These are phyloP conservation scores for Ramularia endophylla DNA, from an alignment of 2,329 filamentous ascomycete species.

Conservation along the genomic window DNA sequence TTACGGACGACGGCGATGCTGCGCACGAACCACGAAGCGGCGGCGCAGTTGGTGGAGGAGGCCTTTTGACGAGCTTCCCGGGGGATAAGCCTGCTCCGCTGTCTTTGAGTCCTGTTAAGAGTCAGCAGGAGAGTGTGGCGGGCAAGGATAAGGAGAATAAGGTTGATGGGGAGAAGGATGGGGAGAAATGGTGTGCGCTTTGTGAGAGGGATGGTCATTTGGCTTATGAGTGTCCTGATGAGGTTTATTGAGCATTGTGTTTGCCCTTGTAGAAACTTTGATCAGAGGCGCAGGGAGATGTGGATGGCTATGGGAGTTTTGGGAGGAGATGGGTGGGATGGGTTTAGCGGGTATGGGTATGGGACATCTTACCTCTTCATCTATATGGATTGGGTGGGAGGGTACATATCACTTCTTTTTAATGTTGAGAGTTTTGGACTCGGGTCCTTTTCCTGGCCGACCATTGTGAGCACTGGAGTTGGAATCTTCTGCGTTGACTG, in stretches of 20 bases:
- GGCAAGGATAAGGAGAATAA: constrained; percentile 13
- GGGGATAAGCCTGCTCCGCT: constrained; percentile 14
- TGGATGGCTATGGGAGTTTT: no score
- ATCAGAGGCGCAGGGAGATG: no score
- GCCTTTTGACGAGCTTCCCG: background rate
- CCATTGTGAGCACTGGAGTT: no score
- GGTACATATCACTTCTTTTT: no score
- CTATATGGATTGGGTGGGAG: no score
- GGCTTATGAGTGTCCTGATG: constrained; percentile 48
- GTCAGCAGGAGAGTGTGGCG: constrained; percentile 6
- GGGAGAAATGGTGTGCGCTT: constrained; percentile 91
- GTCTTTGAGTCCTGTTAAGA: constrained; percentile 2
- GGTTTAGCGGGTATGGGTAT: no score
- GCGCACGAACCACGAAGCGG: background rate
- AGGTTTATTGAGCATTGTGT: constrained; percentile 31
- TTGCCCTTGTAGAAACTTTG: no score
- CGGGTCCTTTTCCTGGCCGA: no score
- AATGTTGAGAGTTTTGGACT: no score
- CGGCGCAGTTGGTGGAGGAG: background rate
- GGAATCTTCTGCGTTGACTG: no score
- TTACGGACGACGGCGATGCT: background rate
- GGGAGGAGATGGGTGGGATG: no score
- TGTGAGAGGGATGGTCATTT: constrained; percentile 96
- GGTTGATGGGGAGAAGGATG: constrained; percentile 45
- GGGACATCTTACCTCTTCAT: no score